Conservation (phyloP, 2,329 filamentous ascomycete species). For the Penicillium sp. region DNA sequence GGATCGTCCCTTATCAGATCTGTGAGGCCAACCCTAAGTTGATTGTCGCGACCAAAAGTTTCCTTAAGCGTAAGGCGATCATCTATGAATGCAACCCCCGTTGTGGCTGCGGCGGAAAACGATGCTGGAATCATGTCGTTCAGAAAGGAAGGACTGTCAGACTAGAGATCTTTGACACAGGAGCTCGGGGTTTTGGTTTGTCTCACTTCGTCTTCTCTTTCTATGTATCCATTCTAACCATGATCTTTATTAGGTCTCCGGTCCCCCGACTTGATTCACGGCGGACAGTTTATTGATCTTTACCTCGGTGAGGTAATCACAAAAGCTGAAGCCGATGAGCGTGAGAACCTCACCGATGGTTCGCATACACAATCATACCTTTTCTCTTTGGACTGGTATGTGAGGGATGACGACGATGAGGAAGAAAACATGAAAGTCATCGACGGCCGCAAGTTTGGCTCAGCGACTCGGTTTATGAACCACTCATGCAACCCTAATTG, state of each 20-base stretch:
- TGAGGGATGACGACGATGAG: constrained; percentile 17
- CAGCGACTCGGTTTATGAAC: constrained; percentile 41
- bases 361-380: constrained; percentile 32
- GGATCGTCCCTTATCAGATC: constrained; percentile 27
- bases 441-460: constrained; percentile 38
- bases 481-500: constrained; percentile 44
- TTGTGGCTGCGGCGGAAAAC: constrained; percentile 27
- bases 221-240: constrained; percentile 3
- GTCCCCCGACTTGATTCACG: constrained; percentile 29
- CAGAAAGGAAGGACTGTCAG: constrained; percentile 33
- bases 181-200: constrained; percentile 36
- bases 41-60: constrained; percentile 24
- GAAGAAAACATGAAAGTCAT: constrained; percentile 31
- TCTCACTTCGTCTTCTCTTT: background rate
- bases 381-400: constrained; percentile 36
- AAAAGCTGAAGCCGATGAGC: constrained; percentile 28
- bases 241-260: constrained; percentile 29
- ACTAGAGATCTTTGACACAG: constrained; percentile 39
- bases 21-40: constrained; percentile 3
- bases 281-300: constrained; percentile 40
- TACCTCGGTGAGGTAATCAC: constrained; percentile 42
- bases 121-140: constrained; percentile 38
- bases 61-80: constrained; percentile 29
- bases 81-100: constrained; percentile 36
- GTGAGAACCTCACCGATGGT: constrained; percentile 28